These are phyloP conservation scores for Sclerotinia subarctica DNA, from an alignment of 2,329 filamentous ascomycete genomes.

Conservation along the genomic window DNA sequence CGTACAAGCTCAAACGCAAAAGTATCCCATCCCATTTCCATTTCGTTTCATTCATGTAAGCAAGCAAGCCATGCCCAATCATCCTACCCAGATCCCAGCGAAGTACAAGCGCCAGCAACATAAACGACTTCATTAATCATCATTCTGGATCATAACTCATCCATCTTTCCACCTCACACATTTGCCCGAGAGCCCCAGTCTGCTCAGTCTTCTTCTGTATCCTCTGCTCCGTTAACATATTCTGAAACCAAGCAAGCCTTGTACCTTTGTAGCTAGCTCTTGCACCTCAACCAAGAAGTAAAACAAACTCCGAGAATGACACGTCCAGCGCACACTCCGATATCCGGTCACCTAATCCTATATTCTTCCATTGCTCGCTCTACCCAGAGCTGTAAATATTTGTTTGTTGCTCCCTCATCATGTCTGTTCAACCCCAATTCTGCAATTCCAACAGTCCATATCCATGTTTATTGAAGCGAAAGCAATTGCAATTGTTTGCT, in stretches of 20 bases:
- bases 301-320: conserved; percentile 24
- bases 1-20: conserved; percentile 7
- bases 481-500: background rate
- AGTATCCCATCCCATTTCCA: background rate
- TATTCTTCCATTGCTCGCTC: background rate
- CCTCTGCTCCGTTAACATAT: background rate
- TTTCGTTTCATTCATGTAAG: conserved; percentile 6
- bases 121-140: conserved; percentile 13
- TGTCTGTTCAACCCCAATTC: background rate
- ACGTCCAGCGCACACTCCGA: conserved; percentile 33
- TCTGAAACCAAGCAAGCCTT: background rate
- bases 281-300: conserved; percentile 7
- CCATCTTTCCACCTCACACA: background rate
- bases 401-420: background rate
- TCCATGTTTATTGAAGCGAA: background rate
- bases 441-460: background rate
- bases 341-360: conserved; percentile 3
- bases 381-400: background rate
- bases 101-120: conserved; percentile 16
- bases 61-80: background rate
- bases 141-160: background rate
- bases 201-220: background rate
- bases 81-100: background rate
- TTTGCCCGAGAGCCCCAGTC: conserved; percentile 5
- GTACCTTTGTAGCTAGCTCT: background rate